phyloP scores from a whole-genome alignment of 768 basidiomycete genomes.

The Tulasnella sp. region DNA sequence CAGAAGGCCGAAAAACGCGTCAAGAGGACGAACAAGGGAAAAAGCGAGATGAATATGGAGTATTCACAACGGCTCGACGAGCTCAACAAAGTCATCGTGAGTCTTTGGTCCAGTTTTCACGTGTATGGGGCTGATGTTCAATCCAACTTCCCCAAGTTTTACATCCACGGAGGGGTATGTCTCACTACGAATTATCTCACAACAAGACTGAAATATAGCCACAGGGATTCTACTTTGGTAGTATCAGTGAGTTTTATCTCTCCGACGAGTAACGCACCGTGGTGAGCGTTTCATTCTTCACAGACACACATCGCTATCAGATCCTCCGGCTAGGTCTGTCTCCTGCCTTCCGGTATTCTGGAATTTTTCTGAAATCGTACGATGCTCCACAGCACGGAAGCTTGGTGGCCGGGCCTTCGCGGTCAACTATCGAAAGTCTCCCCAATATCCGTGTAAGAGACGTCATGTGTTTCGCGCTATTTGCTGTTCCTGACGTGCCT shows the following conservation, averaged over 20 bases:
- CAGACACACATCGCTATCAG: conserved; percentile 31
- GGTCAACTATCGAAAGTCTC: conserved; percentile 53
- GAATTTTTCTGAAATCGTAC: conserved; percentile 40
- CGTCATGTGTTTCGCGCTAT: background rate
- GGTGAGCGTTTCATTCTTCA: background rate
- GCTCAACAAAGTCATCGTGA: conserved; percentile 15
- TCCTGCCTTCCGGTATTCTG: conserved; percentile 31
- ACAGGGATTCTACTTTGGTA: conserved; percentile 15
- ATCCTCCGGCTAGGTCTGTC: conserved; percentile 72
- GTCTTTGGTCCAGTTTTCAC: conserved; percentile 26
- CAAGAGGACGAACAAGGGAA: background rate
- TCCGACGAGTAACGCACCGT: background rate
- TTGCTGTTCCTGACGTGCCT: background rate
- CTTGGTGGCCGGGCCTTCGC: conserved; percentile 22
- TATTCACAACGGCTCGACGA: conserved; percentile 16
- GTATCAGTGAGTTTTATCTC: background rate
- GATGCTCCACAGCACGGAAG: background rate
- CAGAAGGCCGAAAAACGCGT: conserved; percentile 12
- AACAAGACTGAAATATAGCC: background rate
- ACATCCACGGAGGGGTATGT: conserved; percentile 31
- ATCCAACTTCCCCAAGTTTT: conserved; percentile 16
- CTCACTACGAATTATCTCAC: background rate
- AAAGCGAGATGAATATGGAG: conserved; percentile 6
- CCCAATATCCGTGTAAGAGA: conserved; percentile 67
- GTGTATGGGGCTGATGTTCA: conserved; percentile 23